These are phyloP conservation scores for Cymodocea nodosa DNA, from an alignment of 116 monocot genomes.

Conservation along the genomic window DNA sequence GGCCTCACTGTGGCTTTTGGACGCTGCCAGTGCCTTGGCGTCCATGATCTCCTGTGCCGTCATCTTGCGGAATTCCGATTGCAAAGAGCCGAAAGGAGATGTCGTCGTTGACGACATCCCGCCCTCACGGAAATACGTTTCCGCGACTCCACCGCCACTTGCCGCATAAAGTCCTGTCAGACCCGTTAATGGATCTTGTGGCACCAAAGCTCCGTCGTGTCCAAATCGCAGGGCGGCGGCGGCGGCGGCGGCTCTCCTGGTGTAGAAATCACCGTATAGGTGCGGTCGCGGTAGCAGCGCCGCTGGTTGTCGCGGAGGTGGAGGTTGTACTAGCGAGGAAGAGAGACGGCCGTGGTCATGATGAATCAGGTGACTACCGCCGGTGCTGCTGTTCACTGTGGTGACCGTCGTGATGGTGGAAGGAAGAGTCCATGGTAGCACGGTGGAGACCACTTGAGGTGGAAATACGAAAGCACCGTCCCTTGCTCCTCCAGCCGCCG, in stretches of 20 bases:
- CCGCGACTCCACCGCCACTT: neutral
- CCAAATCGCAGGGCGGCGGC: slow-evolving; percentile 36
- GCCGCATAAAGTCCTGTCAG: slow-evolving; percentile 34
- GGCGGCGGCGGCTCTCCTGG: slow-evolving; percentile 12
- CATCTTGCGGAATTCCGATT: slow-evolving; percentile 60
- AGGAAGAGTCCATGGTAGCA: slow-evolving; percentile 7
- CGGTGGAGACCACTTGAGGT: slow-evolving; percentile 8
- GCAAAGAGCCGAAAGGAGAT: slow-evolving; percentile 26
- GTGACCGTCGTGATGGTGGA: neutral
- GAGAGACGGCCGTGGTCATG: slow-evolving; percentile 8
- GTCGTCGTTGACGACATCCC: slow-evolving; percentile 11
- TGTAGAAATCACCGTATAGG: slow-evolving; percentile 18
- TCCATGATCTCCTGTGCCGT: slow-evolving; percentile 98
- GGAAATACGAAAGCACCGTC: slow-evolving; percentile 5
- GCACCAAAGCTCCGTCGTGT: slow-evolving; percentile 24
- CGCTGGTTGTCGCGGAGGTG: no score
- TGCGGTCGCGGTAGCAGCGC: neutral
- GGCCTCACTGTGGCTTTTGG: slow-evolving; percentile 81
- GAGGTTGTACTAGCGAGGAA: slow-evolving; percentile 1
- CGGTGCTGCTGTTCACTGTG: neutral
- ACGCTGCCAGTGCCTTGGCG: slow-evolving; percentile 94
- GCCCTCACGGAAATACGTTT: neutral
- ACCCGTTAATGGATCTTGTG: slow-evolving; percentile 33
- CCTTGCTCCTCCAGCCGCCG: slow-evolving; percentile 7
- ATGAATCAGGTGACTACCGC: neutral